phyloP scores from a whole-genome alignment of 148 eudicot species.

The Vaccinium myrtillus region DNA sequence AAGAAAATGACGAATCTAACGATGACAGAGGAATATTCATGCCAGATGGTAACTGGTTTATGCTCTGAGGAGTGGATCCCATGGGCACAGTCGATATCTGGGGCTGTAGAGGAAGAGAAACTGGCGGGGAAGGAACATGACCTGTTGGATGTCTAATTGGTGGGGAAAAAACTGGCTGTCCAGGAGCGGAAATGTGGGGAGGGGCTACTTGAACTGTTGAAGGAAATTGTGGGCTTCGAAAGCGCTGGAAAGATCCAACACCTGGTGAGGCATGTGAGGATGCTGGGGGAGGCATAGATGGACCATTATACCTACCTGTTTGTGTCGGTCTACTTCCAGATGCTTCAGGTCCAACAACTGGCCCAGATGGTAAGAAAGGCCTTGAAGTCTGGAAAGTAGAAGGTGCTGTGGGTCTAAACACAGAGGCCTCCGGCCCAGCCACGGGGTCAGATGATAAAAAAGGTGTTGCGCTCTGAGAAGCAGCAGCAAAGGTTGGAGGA shows the following conservation, averaged over 20 bases:
- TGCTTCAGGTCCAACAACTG: slow-evolving; percentile 39
- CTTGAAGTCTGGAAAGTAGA: slow-evolving; percentile 30
- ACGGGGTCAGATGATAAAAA: slow-evolving; percentile 65
- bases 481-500: slow-evolving; percentile 60
- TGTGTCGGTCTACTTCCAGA: slow-evolving; percentile 52
- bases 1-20: slow-evolving; percentile 24
- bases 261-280: slow-evolving; percentile 41
- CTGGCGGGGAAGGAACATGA: slow-evolving; percentile 25
- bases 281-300: slow-evolving; percentile 27
- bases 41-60: slow-evolving; percentile 30
- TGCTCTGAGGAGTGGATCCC: slow-evolving; percentile 44
- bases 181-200: slow-evolving; percentile 38
- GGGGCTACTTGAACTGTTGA: slow-evolving; percentile 45
- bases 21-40: slow-evolving; percentile 22
- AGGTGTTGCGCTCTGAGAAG: slow-evolving; percentile 54
- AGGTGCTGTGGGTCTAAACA: slow-evolving; percentile 52
- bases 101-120: slow-evolving; percentile 24
- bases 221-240: slow-evolving; percentile 57
- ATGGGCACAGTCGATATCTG: slow-evolving; percentile 30
- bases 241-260: slow-evolving; percentile 55
- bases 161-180: slow-evolving; percentile 45
- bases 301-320: slow-evolving; percentile 36
- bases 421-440: slow-evolving; percentile 57
- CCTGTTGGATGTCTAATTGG: slow-evolving; percentile 49
- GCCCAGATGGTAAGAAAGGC: slow-evolving; percentile 52